phyloP scores from a whole-genome alignment of 108 stramenopile species.

The Cylindrotheca fusiformis region DNA sequence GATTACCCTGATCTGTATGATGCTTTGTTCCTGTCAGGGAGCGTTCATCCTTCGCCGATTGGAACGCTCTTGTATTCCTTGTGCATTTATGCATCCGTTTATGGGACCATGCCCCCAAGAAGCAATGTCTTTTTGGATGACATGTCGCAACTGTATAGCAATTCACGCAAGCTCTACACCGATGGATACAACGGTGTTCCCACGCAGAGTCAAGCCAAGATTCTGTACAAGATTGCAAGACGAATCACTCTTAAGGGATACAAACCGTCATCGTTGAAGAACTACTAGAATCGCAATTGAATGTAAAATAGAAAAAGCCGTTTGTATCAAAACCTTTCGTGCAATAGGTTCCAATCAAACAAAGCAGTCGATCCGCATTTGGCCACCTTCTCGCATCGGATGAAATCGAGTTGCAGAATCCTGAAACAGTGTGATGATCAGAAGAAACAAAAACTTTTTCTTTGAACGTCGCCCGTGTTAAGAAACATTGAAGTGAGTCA shows the following conservation, averaged over 20 bases:
- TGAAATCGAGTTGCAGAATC: too few species aligned
- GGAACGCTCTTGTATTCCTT: constrained; percentile 49
- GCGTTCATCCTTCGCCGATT: constrained; percentile 44
- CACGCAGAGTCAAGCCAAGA: constrained; percentile 28
- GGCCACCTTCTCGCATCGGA: too few species aligned
- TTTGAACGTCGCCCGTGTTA: too few species aligned
- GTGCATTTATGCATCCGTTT: constrained; percentile 47
- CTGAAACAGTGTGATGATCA: too few species aligned
- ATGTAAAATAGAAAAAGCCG: too few species aligned
- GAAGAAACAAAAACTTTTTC: too few species aligned
- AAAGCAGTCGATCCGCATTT: too few species aligned
- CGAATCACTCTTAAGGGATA: constrained; percentile 34
- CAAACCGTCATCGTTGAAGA: constrained; percentile 20
- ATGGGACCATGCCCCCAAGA: constrained; percentile 38
- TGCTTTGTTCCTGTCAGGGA: constrained; percentile 43
- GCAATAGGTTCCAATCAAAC: too few species aligned
- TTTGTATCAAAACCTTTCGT: too few species aligned
- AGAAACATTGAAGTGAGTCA: too few species aligned
- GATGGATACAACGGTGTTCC: constrained; percentile 21
- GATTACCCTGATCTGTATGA: constrained; percentile 40
- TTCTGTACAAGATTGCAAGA: constrained; percentile 37
- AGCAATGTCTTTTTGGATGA: constrained; percentile 21
- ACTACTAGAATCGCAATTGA: too few species aligned
- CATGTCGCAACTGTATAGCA: constrained; percentile 29
- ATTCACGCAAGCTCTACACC: constrained; percentile 26